phyloP scores from a whole-genome alignment of 177 flowering plant genomes.

The Tripterygium wilfordii region DNA sequence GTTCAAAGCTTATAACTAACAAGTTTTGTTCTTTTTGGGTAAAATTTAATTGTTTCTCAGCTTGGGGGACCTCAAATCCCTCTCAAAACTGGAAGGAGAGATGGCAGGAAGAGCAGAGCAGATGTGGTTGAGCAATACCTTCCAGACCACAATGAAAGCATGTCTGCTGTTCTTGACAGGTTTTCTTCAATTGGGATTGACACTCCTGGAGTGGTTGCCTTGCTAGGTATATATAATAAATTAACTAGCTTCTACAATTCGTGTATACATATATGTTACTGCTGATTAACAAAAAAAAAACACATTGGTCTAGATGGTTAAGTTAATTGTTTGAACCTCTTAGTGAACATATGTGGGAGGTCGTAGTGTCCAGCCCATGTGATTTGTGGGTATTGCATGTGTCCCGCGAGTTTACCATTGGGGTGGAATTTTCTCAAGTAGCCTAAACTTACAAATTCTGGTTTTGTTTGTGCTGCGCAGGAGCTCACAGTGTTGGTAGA shows the following conservation, averaged over 20 bases:
- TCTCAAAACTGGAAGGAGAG: constrained; percentile 94
- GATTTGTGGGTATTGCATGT: too few relatives aligned
- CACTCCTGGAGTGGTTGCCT: constrained; percentile 87
- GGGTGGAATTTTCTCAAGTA: too few relatives aligned
- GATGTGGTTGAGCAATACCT: constrained; percentile 80
- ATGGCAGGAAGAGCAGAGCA: constrained; percentile 90
- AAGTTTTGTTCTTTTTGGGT: too few relatives aligned
- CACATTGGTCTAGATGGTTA: too few relatives aligned
- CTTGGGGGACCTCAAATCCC: constrained; percentile 92
- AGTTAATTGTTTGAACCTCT: too few relatives aligned
- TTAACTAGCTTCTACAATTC: not conserved
- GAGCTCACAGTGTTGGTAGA: constrained; percentile 95
- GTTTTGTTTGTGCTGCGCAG: constrained; percentile 22
- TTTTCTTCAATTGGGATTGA: constrained; percentile 78
- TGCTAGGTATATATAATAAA: constrained; percentile 53
- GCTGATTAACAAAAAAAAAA: too few relatives aligned
- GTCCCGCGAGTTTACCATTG: too few relatives aligned
- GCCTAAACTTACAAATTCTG: not conserved
- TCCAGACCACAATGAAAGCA: constrained; percentile 97
- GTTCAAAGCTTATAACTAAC: too few relatives aligned
- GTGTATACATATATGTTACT: not conserved
- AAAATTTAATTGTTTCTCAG: constrained; percentile 44
- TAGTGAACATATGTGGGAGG: too few relatives aligned
- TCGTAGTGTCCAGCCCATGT: too few relatives aligned
- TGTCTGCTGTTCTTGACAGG: constrained; percentile 74